Evolutionary conservation across 2,329 filamentous ascomycete genomes (phyloP).

Genomic region (Curvularia sp.): DNA sequence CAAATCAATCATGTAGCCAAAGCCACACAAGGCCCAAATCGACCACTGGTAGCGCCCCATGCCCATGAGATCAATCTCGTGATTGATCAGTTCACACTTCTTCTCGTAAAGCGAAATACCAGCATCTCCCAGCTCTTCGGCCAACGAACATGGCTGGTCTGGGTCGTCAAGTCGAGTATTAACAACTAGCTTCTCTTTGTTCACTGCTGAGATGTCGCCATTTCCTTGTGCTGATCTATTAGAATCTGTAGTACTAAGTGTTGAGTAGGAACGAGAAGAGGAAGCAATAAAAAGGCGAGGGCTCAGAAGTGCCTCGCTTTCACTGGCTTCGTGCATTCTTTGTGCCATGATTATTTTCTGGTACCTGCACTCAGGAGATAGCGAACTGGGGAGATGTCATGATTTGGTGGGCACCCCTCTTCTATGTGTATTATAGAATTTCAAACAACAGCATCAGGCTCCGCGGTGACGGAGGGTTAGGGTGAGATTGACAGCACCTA

Average conservation of each 20-base stretch:
- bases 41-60: slow-evolving; percentile 64
- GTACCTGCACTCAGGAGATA: not conserved
- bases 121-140: slow-evolving; percentile 21
- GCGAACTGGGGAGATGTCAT: slow-evolving; percentile 1
- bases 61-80: slow-evolving; percentile 60
- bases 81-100: slow-evolving; percentile 55
- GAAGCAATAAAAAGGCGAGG: slow-evolving; percentile 9
- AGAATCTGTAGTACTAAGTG: slow-evolving; percentile 5
- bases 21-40: slow-evolving; percentile 61
- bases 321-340: slow-evolving; percentile 4
- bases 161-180: slow-evolving; percentile 1
- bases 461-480: slow-evolving; percentile 10
- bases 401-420: slow-evolving; percentile 10
- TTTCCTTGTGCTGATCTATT: not conserved
- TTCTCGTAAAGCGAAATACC: slow-evolving; percentile 49
- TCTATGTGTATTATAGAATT: slow-evolving; percentile 10
- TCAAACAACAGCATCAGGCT: slow-evolving; percentile 5
- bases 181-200: slow-evolving; percentile 5
- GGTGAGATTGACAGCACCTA: slow-evolving; percentile 15
- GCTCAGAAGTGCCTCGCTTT: slow-evolving; percentile 14
- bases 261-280: slow-evolving; percentile 19
- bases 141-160: slow-evolving; percentile 9
- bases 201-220: slow-evolving; percentile 4
- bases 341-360: slow-evolving; percentile 9
- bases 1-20: slow-evolving; percentile 63